A percentile compares a stretch with the other conserved stretches of the same genome.
These are phyloP conservation scores for Penicillium longicatenatum DNA, from an alignment of 495 filamentous ascomycete species.

Conservation along the genomic window DNA sequence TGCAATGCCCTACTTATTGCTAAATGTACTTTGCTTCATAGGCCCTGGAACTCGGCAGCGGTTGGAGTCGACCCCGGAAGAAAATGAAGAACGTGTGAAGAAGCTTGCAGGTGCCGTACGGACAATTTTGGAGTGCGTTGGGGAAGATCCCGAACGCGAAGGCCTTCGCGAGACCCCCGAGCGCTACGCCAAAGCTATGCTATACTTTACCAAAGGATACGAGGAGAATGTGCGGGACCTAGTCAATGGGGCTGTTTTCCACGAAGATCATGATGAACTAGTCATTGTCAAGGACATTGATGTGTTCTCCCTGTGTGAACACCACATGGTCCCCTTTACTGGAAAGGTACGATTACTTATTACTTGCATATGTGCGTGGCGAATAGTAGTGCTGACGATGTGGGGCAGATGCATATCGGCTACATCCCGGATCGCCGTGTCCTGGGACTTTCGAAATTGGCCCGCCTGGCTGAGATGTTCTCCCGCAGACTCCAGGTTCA, in stretches of 20 bases:
- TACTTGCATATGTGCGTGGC: conserved; percentile 7
- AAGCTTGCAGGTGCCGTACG: conserved; percentile 83
- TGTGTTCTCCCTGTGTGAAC: conserved; percentile 93
- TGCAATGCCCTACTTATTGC: background rate
- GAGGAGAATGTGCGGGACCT: conserved; percentile 93
- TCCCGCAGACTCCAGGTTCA: conserved; percentile 90
- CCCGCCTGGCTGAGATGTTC: conserved; percentile 97
- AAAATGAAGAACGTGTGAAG: conserved; percentile 68
- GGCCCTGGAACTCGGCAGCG: conserved; percentile 78
- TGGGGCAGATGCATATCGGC: conserved; percentile 88
- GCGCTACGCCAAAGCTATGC: conserved; percentile 93
- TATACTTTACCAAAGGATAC: conserved; percentile 99
- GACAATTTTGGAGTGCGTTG: conserved; percentile 93
- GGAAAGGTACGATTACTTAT: conserved; percentile 67
- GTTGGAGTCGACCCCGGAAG: conserved; percentile 73
- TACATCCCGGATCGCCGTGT: conserved; percentile 88
- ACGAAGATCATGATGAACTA: conserved; percentile 95
- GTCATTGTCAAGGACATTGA: conserved; percentile 99
- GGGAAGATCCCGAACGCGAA: conserved; percentile 92
- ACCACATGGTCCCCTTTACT: conserved; percentile 95
- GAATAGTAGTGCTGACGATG: conserved; percentile 20
- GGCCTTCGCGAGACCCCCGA: conserved; percentile 85
- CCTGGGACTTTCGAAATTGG: conserved; percentile 93
- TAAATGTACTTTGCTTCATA: conserved; percentile 27
- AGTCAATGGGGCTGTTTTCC: conserved; percentile 93